These are phyloP conservation scores for Clavispora fructus DNA, from an alignment of 805 yeast genomes.

Conservation along the genomic window DNA sequence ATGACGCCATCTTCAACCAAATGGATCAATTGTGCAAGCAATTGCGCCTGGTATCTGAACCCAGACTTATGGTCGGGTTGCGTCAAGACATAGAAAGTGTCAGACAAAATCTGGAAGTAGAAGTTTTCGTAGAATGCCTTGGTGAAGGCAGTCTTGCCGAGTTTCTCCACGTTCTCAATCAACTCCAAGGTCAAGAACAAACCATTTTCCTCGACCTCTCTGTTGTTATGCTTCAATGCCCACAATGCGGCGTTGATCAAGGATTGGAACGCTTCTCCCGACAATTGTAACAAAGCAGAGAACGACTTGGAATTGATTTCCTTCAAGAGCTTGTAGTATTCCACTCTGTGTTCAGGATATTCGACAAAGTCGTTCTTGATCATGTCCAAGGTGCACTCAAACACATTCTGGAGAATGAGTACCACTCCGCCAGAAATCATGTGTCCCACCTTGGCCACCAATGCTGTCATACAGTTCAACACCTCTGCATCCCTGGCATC, in stretches of 20 bases:
- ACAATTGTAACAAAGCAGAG: constrained; percentile 78
- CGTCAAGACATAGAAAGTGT: constrained; percentile 87
- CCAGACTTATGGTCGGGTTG: constrained; percentile 98
- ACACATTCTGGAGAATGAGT: constrained; percentile 79
- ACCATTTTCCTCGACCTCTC: constrained; percentile 94
- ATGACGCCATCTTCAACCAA: constrained; percentile 75
- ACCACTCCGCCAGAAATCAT: constrained; percentile 88
- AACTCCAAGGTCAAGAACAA: constrained; percentile 78
- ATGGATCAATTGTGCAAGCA: constrained; percentile 77
- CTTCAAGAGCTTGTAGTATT: constrained; percentile 83
- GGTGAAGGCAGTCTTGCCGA: constrained; percentile 68
- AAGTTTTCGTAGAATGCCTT: constrained; percentile 84
- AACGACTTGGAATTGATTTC: constrained; percentile 84
- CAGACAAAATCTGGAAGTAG: constrained; percentile 84
- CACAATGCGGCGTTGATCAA: constrained; percentile 92
- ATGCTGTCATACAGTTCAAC: constrained; percentile 86
- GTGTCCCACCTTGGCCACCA: constrained; percentile 82
- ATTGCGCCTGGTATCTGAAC: constrained; percentile 78
- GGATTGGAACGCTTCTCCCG: constrained; percentile 87
- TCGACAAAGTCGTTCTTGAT: constrained; percentile 92
- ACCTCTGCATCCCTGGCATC: constrained; percentile 99
- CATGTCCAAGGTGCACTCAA: constrained; percentile 93
- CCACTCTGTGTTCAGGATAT: constrained; percentile 96
- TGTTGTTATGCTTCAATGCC: constrained; percentile 97
- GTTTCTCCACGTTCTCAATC: constrained; percentile 74